Percentiles rank a stretch among this genome's conserved stretches.
phyloP scores from a whole-genome alignment of 192 early-diverging fungal species.

The Thamnidium elegans region DNA sequence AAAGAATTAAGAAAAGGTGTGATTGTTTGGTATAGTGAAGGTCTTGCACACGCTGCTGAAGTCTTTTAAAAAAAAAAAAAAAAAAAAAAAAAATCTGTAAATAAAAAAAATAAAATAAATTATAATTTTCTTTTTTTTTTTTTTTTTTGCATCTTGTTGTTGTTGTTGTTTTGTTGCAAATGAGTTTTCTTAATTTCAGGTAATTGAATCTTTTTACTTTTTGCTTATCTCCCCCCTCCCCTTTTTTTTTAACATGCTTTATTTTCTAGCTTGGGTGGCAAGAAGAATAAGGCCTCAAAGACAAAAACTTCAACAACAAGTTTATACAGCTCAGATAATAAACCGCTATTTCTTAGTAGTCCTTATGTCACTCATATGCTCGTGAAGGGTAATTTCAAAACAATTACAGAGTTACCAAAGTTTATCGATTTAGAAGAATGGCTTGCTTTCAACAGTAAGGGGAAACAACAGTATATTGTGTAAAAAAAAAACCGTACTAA shows the following conservation, averaged over 20 bases:
- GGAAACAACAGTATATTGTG: neutral
- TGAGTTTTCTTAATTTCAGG: slow-evolving; percentile 34
- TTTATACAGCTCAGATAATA: slow-evolving; percentile 22
- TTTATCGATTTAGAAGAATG: slow-evolving; percentile 94
- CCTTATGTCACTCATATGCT: slow-evolving; percentile 77
- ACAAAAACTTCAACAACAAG: slow-evolving; percentile 24
- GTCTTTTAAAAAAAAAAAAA: slow-evolving; percentile 7
- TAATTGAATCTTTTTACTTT: slow-evolving; percentile 4
- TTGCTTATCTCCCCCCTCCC: neutral
- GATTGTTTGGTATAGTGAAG: slow-evolving; percentile 47
- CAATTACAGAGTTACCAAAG: slow-evolving; percentile 84
- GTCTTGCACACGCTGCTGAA: slow-evolving; percentile 25
- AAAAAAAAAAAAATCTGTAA: neutral
- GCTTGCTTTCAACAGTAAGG: slow-evolving; percentile 76
- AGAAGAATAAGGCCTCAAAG: slow-evolving; percentile 28
- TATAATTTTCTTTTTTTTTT: neutral
- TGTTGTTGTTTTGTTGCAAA: neutral
- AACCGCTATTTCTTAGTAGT: slow-evolving; percentile 53
- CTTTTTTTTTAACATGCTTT: neutral
- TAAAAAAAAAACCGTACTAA: neutral
- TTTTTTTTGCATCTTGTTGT: no score
- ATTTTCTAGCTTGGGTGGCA: slow-evolving; percentile 28
- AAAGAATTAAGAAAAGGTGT: slow-evolving; percentile 52
- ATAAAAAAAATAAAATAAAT: neutral
- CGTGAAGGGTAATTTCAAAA: slow-evolving; percentile 90